A percentile compares a stretch with the other conserved stretches of the same genome.
These are phyloP conservation scores for Triangularia verruculosa DNA, from an alignment of 2,329 filamentous ascomycete genomes.

Conservation along the genomic window DNA sequence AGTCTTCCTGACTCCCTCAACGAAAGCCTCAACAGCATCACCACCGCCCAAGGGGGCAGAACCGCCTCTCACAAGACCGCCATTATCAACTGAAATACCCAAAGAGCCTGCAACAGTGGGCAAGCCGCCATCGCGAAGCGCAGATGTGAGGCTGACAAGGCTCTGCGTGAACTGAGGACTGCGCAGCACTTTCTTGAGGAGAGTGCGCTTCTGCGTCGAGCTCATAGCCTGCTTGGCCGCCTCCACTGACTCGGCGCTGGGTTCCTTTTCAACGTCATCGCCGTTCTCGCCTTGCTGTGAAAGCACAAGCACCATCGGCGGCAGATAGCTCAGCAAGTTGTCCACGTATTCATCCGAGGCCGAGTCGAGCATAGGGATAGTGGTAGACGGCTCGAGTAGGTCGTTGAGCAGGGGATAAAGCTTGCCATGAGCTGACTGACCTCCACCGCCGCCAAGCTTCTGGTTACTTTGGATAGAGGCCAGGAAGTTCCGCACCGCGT, in stretches of 20 bases:
- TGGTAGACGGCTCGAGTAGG: slow-evolving; percentile 73
- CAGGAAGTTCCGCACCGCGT: slow-evolving; percentile 83
- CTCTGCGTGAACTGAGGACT: slow-evolving; percentile 92
- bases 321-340: slow-evolving; percentile 72
- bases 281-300: slow-evolving; percentile 63
- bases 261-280: slow-evolving; percentile 59
- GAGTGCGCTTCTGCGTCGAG: slow-evolving; percentile 71
- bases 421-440: slow-evolving; percentile 47
- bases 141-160: slow-evolving; percentile 78
- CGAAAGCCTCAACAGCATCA: slow-evolving; percentile 85
- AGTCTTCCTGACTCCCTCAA: slow-evolving; percentile 80
- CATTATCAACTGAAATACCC: slow-evolving; percentile 74
- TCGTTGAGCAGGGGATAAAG: slow-evolving; percentile 82
- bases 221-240: slow-evolving; percentile 73
- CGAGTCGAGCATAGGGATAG: slow-evolving; percentile 69
- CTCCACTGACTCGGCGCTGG: slow-evolving; percentile 64
- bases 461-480: slow-evolving; percentile 67
- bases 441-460: slow-evolving; percentile 32
- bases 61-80: slow-evolving; percentile 74
- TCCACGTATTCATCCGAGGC: slow-evolving; percentile 67
- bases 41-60: slow-evolving; percentile 83
- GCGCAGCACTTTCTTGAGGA: slow-evolving; percentile 77
- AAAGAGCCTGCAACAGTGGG: slow-evolving; percentile 87
- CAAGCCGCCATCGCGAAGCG: slow-evolving; percentile 83
- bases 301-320: slow-evolving; percentile 73